phyloP scores from a whole-genome alignment of 2,329 filamentous ascomycete genomes.

The Ophidiomyces ophidiicola region DNA sequence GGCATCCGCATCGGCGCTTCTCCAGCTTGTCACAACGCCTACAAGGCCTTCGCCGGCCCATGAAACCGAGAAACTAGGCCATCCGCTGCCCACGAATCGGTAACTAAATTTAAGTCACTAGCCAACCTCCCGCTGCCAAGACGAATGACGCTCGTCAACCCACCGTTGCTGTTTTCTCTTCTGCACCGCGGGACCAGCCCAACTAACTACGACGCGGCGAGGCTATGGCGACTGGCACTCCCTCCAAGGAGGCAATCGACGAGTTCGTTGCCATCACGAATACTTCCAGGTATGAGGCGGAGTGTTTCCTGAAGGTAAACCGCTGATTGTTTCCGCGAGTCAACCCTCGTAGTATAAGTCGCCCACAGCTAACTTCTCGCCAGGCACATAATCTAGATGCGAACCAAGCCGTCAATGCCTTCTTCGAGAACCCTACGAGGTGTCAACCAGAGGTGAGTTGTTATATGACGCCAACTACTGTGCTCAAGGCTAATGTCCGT shows the following conservation, averaged over 20 bases:
- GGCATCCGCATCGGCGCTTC: too few species aligned
- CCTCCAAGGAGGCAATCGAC: slow-evolving; percentile 30
- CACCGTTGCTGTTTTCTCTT: too few species aligned
- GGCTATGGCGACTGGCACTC: slow-evolving; percentile 2
- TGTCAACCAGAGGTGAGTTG: slow-evolving; percentile 24
- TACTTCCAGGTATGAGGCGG: slow-evolving; percentile 29
- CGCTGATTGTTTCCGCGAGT: neutral
- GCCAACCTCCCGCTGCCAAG: too few species aligned
- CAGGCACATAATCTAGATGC: slow-evolving; percentile 36
- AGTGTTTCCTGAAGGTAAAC: slow-evolving; percentile 31
- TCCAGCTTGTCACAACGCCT: too few species aligned
- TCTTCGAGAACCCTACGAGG: slow-evolving; percentile 33
- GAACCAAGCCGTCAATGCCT: slow-evolving; percentile 37
- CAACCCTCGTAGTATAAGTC: neutral
- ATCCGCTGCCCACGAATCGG: neutral
- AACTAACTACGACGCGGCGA: too few species aligned
- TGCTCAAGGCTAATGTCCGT: slow-evolving; percentile 29
- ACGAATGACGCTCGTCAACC: too few species aligned
- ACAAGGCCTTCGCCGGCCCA: neutral
- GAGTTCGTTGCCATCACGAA: slow-evolving; percentile 33
- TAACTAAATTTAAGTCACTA: too few species aligned
- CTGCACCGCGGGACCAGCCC: too few species aligned
- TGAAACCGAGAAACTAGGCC: neutral
- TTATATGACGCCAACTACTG: slow-evolving; percentile 3
- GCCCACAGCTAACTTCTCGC: neutral